Evolutionary conservation across 108 stramenopile genomes (phyloP), one percentile per base, ranked within the genome.

Genomic region (Nannochloropsis gaditana): DNA sequence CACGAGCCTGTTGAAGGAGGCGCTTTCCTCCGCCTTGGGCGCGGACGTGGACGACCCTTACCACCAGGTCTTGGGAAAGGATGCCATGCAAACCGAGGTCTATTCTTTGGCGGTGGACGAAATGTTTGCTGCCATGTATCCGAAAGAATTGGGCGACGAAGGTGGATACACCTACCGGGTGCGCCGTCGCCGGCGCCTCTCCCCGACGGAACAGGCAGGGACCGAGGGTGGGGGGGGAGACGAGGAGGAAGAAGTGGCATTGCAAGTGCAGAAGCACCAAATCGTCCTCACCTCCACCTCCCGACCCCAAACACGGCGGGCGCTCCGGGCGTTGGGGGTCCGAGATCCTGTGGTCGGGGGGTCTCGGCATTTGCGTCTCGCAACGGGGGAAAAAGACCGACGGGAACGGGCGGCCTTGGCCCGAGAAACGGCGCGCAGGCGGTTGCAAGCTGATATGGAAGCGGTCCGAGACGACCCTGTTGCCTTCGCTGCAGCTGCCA

Each of bases 1-100:
- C 59, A 73, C n/a, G 59, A n/a, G 19, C n/a, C n/a, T n/a, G n/a
- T n/a, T 73, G 59, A 73, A 73, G n/a, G 59, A 73, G 15, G 59
- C 59, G 3, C 8, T 73, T 15, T 73, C 59, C 19, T 73, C n/a
- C n/a, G 59, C 59, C n/a, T 73, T 73, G 59, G 59, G 59, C 15
- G 59, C 19, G 59, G 59, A 73, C 8, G 59, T 73, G 2, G 15
- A 15, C 3, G 59, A 73, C n/a, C 59, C 59, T 4, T 73, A 73
- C 6, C 59, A 73, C n/a, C 59, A 73, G 59, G 59, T 73, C 19
- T n/a, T 73, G 59, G 59, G 59, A n/a, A n/a, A 73, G 8, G 59
- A 73, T n/a, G 59, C 59, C 19, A 73, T 73, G 59, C 59, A 73
- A 2, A 73, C n/a, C 59, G 19, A 73, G 59, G 59, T 73, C 19